Evolutionary conservation across 2,329 filamentous ascomycete species (phyloP).

Genomic region (Ophiostoma ulmi): DNA sequence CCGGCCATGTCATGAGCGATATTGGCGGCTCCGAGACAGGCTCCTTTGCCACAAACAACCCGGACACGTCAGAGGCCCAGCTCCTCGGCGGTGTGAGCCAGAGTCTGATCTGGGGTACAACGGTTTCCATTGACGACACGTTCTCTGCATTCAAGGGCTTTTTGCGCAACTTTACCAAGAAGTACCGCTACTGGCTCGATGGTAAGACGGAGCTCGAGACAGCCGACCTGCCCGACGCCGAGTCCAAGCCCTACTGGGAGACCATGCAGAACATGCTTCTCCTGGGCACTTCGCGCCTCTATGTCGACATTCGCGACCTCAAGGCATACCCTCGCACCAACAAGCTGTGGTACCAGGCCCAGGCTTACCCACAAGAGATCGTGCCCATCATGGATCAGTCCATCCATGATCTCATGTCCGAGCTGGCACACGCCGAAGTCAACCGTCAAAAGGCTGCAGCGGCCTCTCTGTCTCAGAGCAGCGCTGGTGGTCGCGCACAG

Average conservation of each 20-base stretch:
- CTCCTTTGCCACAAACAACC: slow-evolving; percentile 61
- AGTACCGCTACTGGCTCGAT: slow-evolving; percentile 89
- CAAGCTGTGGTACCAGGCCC: slow-evolving; percentile 92
- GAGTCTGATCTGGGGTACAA: slow-evolving; percentile 93
- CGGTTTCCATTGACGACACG: slow-evolving; percentile 86
- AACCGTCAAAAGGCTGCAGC: slow-evolving; percentile 53
- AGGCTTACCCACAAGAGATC: slow-evolving; percentile 92
- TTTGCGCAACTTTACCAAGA: slow-evolving; percentile 81
- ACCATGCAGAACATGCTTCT: slow-evolving; percentile 88
- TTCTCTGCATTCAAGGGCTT: slow-evolving; percentile 88
- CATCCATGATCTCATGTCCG: slow-evolving; percentile 88
- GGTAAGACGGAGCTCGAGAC: slow-evolving; percentile 75
- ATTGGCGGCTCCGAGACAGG: slow-evolving; percentile 52
- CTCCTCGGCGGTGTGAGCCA: slow-evolving; percentile 74
- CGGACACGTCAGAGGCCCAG: slow-evolving; percentile 88
- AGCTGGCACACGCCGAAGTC: slow-evolving; percentile 77
- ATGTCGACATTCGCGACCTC: slow-evolving; percentile 81
- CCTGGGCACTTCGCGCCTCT: slow-evolving; percentile 76
- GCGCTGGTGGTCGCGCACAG: slow-evolving; percentile 28
- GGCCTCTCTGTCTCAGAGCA: slow-evolving; percentile 17
- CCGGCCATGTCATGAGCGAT: slow-evolving; percentile 54
- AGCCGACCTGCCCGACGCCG: slow-evolving; percentile 61
- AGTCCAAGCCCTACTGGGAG: slow-evolving; percentile 76
- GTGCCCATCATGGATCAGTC: slow-evolving; percentile 94
- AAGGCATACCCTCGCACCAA: slow-evolving; percentile 87